Percentiles rank a stretch among this genome's conserved stretches.
phyloP scores from a whole-genome alignment of 768 basidiomycete species.

The Guyanaporus albipodus region DNA sequence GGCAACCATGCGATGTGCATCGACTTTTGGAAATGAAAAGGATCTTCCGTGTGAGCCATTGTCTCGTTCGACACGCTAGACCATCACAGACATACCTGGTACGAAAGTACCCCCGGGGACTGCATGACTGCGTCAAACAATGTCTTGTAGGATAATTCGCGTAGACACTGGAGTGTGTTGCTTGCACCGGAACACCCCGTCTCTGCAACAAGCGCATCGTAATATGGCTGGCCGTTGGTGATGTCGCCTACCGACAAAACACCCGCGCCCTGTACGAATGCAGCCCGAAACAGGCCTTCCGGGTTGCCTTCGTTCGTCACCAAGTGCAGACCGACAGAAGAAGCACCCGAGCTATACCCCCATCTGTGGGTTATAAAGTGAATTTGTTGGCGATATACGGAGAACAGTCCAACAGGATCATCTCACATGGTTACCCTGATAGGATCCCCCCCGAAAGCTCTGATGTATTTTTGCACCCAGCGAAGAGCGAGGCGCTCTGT shows the following conservation, averaged over 20 bases:
- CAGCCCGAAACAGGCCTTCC: constrained; percentile 8
- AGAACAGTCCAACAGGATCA: background rate
- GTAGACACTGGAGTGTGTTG: constrained; percentile 34
- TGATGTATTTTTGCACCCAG: constrained; percentile 61
- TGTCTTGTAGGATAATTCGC: constrained; percentile 25
- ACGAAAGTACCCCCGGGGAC: constrained; percentile 24
- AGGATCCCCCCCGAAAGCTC: constrained; percentile 56
- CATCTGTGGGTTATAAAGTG: constrained; percentile 7
- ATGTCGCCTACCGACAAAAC: constrained; percentile 25
- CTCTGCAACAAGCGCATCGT: constrained; percentile 28
- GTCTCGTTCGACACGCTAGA: no score
- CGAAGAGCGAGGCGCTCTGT: constrained; percentile 39
- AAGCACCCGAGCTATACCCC: constrained; percentile 39
- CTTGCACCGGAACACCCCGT: constrained; percentile 27
- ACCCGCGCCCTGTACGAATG: constrained; percentile 40
- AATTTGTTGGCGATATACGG: background rate
- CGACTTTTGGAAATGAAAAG: background rate
- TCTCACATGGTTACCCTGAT: constrained; percentile 34
- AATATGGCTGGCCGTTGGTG: constrained; percentile 22
- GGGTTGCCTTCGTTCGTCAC: constrained; percentile 22
- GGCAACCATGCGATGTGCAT: constrained; percentile 32
- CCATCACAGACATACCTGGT: background rate
- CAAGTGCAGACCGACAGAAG: constrained; percentile 29
- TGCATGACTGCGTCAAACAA: constrained; percentile 33
- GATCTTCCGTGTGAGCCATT: no score